Evolutionary conservation across 441 rosid genomes (phyloP), one percentile per base, ranked within the genome.

Genomic region (Eruca vesicaria): DNA sequence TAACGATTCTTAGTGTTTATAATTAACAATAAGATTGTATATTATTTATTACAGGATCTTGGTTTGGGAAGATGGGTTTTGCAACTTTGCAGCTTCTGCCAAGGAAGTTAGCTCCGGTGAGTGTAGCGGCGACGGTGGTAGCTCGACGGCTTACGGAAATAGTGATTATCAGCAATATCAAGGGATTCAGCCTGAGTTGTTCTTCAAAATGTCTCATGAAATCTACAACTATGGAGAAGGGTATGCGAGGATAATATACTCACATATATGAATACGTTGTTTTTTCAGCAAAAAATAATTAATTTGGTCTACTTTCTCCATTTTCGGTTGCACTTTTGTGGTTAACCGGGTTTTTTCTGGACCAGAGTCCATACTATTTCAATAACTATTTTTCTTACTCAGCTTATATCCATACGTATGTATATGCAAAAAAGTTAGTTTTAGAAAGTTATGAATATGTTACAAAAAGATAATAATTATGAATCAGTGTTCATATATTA

Each of bases 191-290:
- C 99, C 99, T 2, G 98, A 95, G 86, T 89, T 92, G 48, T 95
- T 95, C 87, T 95, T 95, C 85, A 95, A 95, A 89, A 95, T 95
- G 99, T 95, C 99, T 31, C 99, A 92, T 77, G 99, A 95, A 88
- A 95, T 95, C 82, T 95, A 95, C 92, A 92, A 92, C 83, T 95
- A 95, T 69, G 99, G 99, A 80, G 99, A 95, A 90, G 99, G 99
- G 99, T 95, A 63, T 58, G 82, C 76, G 11, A 57, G 53, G 19
- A 38, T 68, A 57, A 31, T 64, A 29, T 4, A 18, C 35, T 64
- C 8, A 15, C 15, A 52, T 52, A 9, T 19, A 5, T 28, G 32
- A 29, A 29, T 29, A 29, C 7, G 5, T 29, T 29, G 4, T 31
- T 32, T 19, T 16, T 18, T 23, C 16, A 48, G 8, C 23, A 26